A percentile compares a stretch with the other conserved stretches of the same genome.
phyloP scores from a whole-genome alignment of 768 basidiomycete species.

The Brasilioporus rufonigricans region DNA sequence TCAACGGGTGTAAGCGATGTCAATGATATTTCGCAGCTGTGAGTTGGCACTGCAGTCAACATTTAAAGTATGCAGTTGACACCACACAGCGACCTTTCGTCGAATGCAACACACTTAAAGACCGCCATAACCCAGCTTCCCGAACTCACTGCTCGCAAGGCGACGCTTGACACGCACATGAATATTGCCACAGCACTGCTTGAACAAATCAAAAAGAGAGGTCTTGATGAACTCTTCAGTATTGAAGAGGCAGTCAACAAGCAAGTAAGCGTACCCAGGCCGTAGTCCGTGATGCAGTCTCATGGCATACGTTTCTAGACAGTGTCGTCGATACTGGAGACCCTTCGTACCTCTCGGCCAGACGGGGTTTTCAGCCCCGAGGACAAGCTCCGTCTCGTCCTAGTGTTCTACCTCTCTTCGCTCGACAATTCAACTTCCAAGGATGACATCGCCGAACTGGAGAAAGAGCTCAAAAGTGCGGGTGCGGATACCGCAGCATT shows the following conservation, averaged over 20 bases:
- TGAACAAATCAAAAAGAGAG: slow-evolving; percentile 92
- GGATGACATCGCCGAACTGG: slow-evolving; percentile 85
- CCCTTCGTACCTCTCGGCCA: slow-evolving; percentile 70
- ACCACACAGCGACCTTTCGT: slow-evolving; percentile 66
- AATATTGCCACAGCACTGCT: slow-evolving; percentile 95
- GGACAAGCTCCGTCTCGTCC: slow-evolving; percentile 90
- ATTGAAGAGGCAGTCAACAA: slow-evolving; percentile 89
- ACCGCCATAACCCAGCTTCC: slow-evolving; percentile 97
- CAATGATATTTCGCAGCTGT: slow-evolving; percentile 94
- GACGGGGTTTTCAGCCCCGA: slow-evolving; percentile 64
- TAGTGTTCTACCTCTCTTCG: slow-evolving; percentile 93
- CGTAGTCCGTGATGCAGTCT: background rate
- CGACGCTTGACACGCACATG: slow-evolving; percentile 97
- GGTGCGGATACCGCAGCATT: slow-evolving; percentile 83
- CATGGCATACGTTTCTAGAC: slow-evolving; percentile 43
- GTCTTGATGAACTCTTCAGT: slow-evolving; percentile 96
- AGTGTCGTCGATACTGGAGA: slow-evolving; percentile 77
- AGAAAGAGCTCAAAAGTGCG: slow-evolving; percentile 78
- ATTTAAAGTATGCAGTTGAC: slow-evolving; percentile 5
- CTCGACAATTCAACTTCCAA: slow-evolving; percentile 78
- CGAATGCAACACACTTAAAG: slow-evolving; percentile 93
- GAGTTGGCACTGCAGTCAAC: slow-evolving; percentile 28
- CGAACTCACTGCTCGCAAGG: slow-evolving; percentile 94
- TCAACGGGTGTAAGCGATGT: slow-evolving; percentile 96
- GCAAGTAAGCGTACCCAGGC: slow-evolving; percentile 49